phyloP scores from a whole-genome alignment of 495 filamentous ascomycete genomes.

The Jackrogersella multiformis region DNA sequence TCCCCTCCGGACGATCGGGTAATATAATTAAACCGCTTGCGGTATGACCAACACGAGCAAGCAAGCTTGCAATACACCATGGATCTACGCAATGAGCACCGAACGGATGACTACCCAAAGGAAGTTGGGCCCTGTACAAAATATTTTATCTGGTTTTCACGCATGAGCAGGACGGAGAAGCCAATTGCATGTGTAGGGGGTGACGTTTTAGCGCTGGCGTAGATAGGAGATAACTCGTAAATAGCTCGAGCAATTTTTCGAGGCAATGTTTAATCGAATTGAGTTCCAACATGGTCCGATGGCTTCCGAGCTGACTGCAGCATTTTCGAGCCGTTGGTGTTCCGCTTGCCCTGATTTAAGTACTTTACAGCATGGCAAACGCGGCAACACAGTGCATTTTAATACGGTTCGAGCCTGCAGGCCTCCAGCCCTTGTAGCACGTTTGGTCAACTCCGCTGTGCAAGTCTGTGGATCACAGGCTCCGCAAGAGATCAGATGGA shows the following conservation, averaged over 20 bases:
- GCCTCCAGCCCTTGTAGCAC: neutral
- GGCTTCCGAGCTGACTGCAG: conserved; percentile 8
- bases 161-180: conserved; percentile 32
- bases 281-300: conserved; percentile 14
- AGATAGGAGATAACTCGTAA: conserved; percentile 36
- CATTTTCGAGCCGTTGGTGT: conserved; percentile 4
- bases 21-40: neutral
- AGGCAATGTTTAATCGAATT: conserved; percentile 41
- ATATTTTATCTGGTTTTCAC: conserved; percentile 36
- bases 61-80: conserved; percentile 23
- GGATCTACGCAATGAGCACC: conserved; percentile 11
- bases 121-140: conserved; percentile 36
- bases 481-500: conserved; percentile 17
- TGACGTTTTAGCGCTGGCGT: conserved; percentile 42
- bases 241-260: conserved; percentile 43
- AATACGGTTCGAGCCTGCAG: too few species aligned
- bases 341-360: neutral
- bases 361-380: neutral
- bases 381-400: conserved; percentile 11
- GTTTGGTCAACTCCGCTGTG: conserved; percentile 30
- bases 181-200: conserved; percentile 37
- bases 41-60: conserved; percentile 21
- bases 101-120: conserved; percentile 22
- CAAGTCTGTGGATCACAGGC: conserved; percentile 18
- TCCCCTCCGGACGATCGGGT: neutral